Percentiles rank a stretch among this genome's conserved stretches.
Evolutionary conservation across 352 stramenopile species (phyloP).

Genomic region (Elongisporangium anandrum): DNA sequence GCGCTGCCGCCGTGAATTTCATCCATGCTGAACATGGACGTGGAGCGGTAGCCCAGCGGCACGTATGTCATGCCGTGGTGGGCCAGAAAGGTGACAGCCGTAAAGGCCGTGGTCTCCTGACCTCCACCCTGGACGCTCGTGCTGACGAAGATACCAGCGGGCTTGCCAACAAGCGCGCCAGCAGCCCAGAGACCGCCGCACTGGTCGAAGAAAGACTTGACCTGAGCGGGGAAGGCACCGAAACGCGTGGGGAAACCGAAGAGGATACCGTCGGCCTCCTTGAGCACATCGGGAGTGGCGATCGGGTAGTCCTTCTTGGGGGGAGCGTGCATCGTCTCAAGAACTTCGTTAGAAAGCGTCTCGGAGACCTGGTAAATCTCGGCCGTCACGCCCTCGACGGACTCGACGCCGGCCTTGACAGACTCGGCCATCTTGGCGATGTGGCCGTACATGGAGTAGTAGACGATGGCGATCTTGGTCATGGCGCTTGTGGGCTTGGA

Average conservation of each 20-base stretch:
- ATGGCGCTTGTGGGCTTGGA: too few species aligned
- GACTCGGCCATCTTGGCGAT: conserved; percentile 70
- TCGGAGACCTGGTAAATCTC: conserved; percentile 79
- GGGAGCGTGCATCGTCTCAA: conserved; percentile 79
- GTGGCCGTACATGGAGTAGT: conserved; percentile 87
- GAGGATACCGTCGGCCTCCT: conserved; percentile 77
- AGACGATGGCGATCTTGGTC: conserved; percentile 80
- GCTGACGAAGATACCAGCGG: conserved; percentile 85
- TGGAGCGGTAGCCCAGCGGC: conserved; percentile 73
- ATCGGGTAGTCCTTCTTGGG: conserved; percentile 72
- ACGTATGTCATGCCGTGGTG: conserved; percentile 93
- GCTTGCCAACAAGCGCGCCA: conserved; percentile 85
- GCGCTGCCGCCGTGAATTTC: conserved; percentile 72
- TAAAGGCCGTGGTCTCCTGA: conserved; percentile 88
- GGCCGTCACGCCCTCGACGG: conserved; percentile 47
- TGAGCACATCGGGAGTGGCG: conserved; percentile 53
- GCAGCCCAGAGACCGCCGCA: conserved; percentile 80
- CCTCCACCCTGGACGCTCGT: conserved; percentile 75
- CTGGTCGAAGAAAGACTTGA: conserved; percentile 89
- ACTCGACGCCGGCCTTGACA: conserved; percentile 74
- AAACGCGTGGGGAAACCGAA: conserved; percentile 87
- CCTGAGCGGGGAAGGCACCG: conserved; percentile 73
- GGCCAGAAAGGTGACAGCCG: conserved; percentile 78
- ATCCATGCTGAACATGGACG: conserved; percentile 67
- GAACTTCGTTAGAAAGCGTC: conserved; percentile 74